Evolutionary conservation across 2,329 filamentous ascomycete species (phyloP), one percentile per base, ranked within the genome.

Genomic region (Rhynchosporium graminicola): DNA sequence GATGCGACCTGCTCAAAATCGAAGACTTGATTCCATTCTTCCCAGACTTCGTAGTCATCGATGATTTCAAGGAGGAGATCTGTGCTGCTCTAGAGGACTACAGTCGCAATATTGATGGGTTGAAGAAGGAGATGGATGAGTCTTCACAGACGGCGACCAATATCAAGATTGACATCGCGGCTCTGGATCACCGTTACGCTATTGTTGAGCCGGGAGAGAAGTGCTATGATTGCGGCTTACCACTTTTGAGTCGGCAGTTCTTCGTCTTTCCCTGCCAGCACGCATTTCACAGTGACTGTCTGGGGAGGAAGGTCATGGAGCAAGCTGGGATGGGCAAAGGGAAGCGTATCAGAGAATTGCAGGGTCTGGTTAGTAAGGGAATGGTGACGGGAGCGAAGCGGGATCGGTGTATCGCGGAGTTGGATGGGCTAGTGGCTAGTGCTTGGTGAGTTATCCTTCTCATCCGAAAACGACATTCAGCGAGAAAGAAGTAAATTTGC

Each of bases 201-300:
- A 96, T 99, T 66, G 95, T 99, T 6, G 93, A 97, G 74, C 94
- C 95, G 0, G 95, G 95, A 0, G 95, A 99, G 80, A 88, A 91
- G 74, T 99, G 95, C 76, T 96, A 94, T 78, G 86, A 89, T 2
- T 99, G 95, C 73, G 86, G 87, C 0, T 77, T 98, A 61, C 95
- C 95, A 9, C 78, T 99, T 59, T 82, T 99, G 15, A 93, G 90
- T 72, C 80, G 93, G 59, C 93, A 97, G 71, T 99, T 99, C 77
- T 99, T 98, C 70, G 95, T 99, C 20, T 99, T 99, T 69, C 95
- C 95, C 0, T 99, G 95, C 76, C 95, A 99, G 79, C 95, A 99
- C 77, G 91, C 93, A 3, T 99, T 99, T 73, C 95, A 99, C 76
- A 94, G 91, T 47, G 95, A 99, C 74, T 99, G 95, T 75, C 78